phyloP scores from a whole-genome alignment of 768 basidiomycete genomes.

The Agrocybe praecox region DNA sequence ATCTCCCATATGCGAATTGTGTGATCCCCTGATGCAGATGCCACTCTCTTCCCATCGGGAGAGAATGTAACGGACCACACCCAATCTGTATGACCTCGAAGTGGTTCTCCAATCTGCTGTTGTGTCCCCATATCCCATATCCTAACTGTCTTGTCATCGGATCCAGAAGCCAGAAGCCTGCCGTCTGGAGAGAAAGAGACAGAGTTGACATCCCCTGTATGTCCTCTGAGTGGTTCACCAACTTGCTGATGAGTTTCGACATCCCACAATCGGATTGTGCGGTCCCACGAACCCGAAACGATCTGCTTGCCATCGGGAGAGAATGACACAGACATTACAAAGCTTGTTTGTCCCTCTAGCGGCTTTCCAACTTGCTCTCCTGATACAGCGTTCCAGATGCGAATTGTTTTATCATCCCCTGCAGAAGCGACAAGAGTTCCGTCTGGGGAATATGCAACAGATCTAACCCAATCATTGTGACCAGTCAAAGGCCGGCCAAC shows the following conservation, averaged over 20 bases:
- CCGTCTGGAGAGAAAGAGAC: not conserved
- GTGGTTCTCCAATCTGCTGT: not conserved
- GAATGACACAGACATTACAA: not conserved
- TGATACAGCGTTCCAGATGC: not conserved
- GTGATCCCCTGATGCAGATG: not conserved
- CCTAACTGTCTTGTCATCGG: not conserved
- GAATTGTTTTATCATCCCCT: not conserved
- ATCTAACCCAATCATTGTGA: constrained; percentile 1
- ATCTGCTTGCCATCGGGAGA: not conserved
- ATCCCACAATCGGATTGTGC: not conserved
- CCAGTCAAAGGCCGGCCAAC: not conserved
- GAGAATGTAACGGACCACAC: not conserved
- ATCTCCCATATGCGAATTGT: not conserved
- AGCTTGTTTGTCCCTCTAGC: not conserved
- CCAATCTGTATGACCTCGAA: not conserved
- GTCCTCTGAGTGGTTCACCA: not conserved
- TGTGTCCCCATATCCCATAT: not conserved
- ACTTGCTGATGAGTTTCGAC: not conserved
- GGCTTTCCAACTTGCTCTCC: not conserved
- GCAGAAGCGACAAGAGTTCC: not conserved
- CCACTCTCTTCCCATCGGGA: not conserved
- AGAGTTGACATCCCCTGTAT: not conserved
- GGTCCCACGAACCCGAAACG: not conserved
- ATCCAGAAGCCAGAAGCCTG: not conserved
- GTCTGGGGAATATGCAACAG: constrained; percentile 11